Evolutionary conservation across 208 protist species (phyloP).

Genomic region (Naegleria gruberi): DNA sequence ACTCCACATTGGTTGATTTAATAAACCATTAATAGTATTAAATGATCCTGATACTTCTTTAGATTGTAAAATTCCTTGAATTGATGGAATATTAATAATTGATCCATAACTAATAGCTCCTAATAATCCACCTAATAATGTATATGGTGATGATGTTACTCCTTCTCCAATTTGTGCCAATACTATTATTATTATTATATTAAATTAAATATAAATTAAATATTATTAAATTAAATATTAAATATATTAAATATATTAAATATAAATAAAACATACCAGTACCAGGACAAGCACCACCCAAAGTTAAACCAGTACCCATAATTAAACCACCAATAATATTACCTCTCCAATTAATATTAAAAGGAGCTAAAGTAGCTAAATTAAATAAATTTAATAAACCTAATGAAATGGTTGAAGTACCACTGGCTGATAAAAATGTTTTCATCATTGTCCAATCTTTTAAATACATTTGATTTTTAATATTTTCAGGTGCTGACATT

Average conservation of each 20-base stretch:
- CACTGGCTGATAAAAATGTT: neutral
- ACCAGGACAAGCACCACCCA: neutral
- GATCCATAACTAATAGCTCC: neutral
- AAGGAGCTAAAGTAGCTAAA: neutral
- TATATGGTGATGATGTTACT: neutral
- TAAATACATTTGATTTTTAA: neutral
- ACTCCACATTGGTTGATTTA: neutral
- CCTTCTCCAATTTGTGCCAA: neutral
- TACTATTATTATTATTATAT: too few relatives aligned
- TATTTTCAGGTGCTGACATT: neutral
- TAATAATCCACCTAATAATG: neutral
- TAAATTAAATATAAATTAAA: too few relatives aligned
- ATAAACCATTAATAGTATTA: neutral
- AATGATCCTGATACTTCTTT: neutral
- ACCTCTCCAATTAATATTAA: neutral
- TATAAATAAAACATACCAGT: too few relatives aligned
- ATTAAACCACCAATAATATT: neutral
- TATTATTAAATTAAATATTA: too few relatives aligned
- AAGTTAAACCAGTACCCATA: neutral
- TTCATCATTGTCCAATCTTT: slow-evolving; percentile 10
- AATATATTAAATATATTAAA: too few relatives aligned
- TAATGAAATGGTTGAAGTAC: neutral
- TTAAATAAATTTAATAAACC: neutral
- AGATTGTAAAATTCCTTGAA: neutral
- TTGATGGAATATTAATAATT: neutral